Evolutionary conservation across 768 basidiomycete species (phyloP), one percentile per base, ranked within the genome.

Genomic region (Mycena latifolia): DNA sequence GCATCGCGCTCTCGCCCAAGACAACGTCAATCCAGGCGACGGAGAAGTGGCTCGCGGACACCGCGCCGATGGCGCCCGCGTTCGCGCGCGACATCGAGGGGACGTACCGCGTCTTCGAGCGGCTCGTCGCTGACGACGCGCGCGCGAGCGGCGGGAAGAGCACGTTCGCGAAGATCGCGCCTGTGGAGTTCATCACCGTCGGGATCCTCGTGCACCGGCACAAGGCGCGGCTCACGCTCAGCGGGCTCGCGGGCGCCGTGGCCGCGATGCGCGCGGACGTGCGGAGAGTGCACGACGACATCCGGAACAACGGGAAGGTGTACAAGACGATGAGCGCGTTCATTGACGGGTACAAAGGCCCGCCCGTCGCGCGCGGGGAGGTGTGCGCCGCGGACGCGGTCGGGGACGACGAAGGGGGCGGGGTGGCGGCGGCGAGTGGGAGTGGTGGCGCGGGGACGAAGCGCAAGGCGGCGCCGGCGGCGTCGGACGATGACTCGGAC

Each of bases 121-220:
- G 73, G 2, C 78, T 93, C 51, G 83, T 84, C n/a, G n/a, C n/a
- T n/a, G n/a, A n/a, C n/a, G n/a, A n/a, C n/a, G n/a, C n/a, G n/a
- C n/a, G n/a, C n/a, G n/a, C n/a, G n/a, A n/a, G n/a, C n/a, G n/a
- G n/a, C n/a, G n/a, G 20, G 20, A 43, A 20, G 20, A n/a, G 41
- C 8, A n/a, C 41, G 41, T 85, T 90, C 72, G 73, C 80, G 67
- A 88, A 88, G 41, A 80, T 93, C 1, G 82, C 91, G 0, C 92
- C 92, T 0, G 79, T 92, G 43, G 92, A 94, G 74, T 87, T 94
- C 66, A 81, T 91, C 51, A 77, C 84, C 67, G 84, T 86, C 52
- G 80, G 80, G 24, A 70, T 91, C 5, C 75, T 93, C 24, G 84
- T 92, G 18, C 81, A 82, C 15, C 74, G 81, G n/a, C 79, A 84